Evolutionary conservation across 2,329 filamentous ascomycete species (phyloP).

Genomic region (Sordariomycetes sp.): DNA sequence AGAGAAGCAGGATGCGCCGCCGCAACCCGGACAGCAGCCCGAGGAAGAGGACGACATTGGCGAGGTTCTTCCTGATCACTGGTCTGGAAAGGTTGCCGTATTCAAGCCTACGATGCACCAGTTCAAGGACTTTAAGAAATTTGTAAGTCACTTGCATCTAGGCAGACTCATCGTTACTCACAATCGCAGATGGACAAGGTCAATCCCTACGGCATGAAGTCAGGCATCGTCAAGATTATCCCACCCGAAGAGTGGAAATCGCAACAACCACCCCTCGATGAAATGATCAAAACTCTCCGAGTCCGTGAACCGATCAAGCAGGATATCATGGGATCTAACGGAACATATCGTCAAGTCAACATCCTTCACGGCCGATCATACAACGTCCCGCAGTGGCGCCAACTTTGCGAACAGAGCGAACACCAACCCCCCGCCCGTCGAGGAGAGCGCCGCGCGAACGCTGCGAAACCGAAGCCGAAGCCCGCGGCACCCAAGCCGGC

Average conservation of each 20-base stretch:
- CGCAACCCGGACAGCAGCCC: conserved; percentile 16
- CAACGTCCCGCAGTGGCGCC: conserved; percentile 92
- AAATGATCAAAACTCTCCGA: conserved; percentile 81
- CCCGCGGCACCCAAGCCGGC: conserved; percentile 22
- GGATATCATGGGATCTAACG: conserved; percentile 92
- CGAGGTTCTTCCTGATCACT: conserved; percentile 77
- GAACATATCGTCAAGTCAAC: conserved; percentile 94
- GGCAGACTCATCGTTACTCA: neutral
- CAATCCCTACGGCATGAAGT: conserved; percentile 93
- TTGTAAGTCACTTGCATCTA: conserved; percentile 45
- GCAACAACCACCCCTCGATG: conserved; percentile 66
- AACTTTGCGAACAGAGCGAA: conserved; percentile 86
- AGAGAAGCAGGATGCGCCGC: conserved; percentile 9
- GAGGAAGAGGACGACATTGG: conserved; percentile 59
- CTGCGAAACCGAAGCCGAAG: conserved; percentile 39
- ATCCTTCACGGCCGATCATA: conserved; percentile 94
- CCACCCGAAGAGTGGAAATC: conserved; percentile 91
- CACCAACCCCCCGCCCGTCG: conserved; percentile 89
- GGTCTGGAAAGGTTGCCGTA: conserved; percentile 83
- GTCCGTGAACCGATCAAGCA: conserved; percentile 98
- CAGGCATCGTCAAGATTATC: conserved; percentile 92
- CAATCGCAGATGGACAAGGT: conserved; percentile 62
- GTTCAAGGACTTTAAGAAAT: conserved; percentile 87
- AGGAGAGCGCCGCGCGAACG: conserved; percentile 65
- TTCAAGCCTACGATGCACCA: conserved; percentile 95